These are phyloP conservation scores for Apostasia shenzhenica DNA, from an alignment of 106 monocot genomes.

Conservation along the genomic window DNA sequence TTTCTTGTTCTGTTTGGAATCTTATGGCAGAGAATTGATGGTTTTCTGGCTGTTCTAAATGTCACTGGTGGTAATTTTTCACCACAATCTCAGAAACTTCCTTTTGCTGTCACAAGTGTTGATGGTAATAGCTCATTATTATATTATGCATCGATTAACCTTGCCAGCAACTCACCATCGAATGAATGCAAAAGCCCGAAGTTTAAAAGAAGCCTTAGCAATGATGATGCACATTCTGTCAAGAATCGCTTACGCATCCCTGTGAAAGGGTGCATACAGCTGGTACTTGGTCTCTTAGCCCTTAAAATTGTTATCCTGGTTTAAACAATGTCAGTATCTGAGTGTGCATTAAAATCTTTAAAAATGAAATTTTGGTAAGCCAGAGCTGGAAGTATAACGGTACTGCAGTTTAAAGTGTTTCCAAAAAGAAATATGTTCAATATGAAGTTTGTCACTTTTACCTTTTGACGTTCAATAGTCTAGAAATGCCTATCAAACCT, in stretches of 20 bases:
- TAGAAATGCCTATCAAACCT: too few species aligned
- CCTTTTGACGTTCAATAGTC: too few species aligned
- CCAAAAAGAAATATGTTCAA: too few species aligned
- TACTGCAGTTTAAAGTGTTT: too few species aligned
- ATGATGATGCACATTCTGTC: slow-evolving; percentile 50
- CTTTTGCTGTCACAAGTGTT: slow-evolving; percentile 77
- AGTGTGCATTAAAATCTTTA: too few species aligned
- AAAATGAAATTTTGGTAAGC: too few species aligned
- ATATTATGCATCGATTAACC: slow-evolving; percentile 88
- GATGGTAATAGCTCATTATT: slow-evolving; percentile 80
- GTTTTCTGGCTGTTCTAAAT: slow-evolving; percentile 87
- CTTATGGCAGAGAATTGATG: slow-evolving; percentile 71
- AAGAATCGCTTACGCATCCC: slow-evolving; percentile 81
- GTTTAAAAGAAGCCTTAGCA: slow-evolving; percentile 61
- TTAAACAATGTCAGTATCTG: too few species aligned
- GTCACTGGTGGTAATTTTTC: slow-evolving; percentile 82
- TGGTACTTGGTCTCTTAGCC: slow-evolving; percentile 56
- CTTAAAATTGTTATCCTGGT: neutral
- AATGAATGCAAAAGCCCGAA: slow-evolving; percentile 46
- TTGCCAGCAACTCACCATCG: slow-evolving; percentile 39
- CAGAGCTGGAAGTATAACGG: too few species aligned
- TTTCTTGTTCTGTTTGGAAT: slow-evolving; percentile 12
- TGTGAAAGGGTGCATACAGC: slow-evolving; percentile 83
- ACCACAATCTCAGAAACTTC: slow-evolving; percentile 70
- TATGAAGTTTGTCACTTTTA: too few species aligned